Conservation (phyloP, 202 grass and related monocot genomes). For the Setaria viridis region DNA sequence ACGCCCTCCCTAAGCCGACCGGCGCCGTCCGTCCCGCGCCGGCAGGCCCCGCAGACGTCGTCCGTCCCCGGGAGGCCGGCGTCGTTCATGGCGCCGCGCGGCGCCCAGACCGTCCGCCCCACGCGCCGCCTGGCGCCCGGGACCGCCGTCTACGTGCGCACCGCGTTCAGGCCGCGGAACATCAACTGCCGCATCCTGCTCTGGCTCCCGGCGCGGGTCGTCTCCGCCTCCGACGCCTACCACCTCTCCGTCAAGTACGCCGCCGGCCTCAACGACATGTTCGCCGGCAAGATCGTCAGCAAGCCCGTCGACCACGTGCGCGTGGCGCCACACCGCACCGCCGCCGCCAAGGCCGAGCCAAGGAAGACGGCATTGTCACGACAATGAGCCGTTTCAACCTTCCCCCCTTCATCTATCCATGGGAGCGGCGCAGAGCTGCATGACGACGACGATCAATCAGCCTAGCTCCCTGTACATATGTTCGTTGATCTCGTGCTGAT, state of each 20-base stretch:
- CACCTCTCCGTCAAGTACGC: slow-evolving; percentile 58
- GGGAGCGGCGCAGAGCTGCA: not conserved
- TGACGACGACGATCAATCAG: not conserved
- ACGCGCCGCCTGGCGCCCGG: slow-evolving; percentile 44
- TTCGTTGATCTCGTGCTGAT: not conserved
- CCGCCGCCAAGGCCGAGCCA: not conserved
- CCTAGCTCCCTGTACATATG: not conserved
- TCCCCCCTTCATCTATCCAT: not conserved
- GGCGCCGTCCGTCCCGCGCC: slow-evolving; percentile 31
- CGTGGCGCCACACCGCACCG: not conserved
- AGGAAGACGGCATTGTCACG: not conserved
- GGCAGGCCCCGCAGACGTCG: slow-evolving; percentile 21
- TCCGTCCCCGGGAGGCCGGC: not conserved
- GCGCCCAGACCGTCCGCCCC: slow-evolving; percentile 41
- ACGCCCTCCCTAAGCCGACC: not conserved
- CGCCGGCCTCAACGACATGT: slow-evolving; percentile 43
- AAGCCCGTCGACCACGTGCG: slow-evolving; percentile 26
- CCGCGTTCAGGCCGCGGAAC: slow-evolving; percentile 20
- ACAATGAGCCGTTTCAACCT: not conserved
- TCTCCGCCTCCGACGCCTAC: slow-evolving; percentile 47
- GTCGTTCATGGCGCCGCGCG: slow-evolving; percentile 24
- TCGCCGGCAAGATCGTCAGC: slow-evolving; percentile 46
- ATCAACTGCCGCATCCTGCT: slow-evolving; percentile 36
- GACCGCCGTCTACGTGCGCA: slow-evolving; percentile 56
- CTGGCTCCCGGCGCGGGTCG: slow-evolving; percentile 54